Evolutionary conservation across 495 filamentous ascomycete species (phyloP).

Genomic region (Cercophora sp.): DNA sequence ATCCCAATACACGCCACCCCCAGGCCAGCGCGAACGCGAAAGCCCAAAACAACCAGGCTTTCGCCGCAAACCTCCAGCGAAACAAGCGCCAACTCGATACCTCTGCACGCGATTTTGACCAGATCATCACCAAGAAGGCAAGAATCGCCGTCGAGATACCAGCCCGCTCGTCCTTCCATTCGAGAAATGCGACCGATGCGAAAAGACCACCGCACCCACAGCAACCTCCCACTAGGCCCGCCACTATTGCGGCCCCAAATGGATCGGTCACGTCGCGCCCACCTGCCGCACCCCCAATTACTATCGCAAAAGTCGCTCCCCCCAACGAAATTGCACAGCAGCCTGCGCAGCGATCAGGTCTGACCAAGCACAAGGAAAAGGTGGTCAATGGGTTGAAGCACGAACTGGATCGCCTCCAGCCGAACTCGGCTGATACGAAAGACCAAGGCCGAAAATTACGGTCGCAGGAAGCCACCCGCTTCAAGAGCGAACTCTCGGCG

Average conservation of each 20-base stretch:
- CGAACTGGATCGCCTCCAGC: slow-evolving; percentile 46
- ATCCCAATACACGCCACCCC: slow-evolving; percentile 18
- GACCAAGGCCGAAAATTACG: slow-evolving; percentile 51
- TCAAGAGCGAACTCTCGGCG: slow-evolving; percentile 80
- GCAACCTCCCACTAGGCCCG: slow-evolving; percentile 24
- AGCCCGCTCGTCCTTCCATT: slow-evolving; percentile 24
- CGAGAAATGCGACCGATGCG: slow-evolving; percentile 29
- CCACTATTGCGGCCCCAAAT: slow-evolving; percentile 28
- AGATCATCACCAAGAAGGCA: slow-evolving; percentile 17
- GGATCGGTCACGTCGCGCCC: slow-evolving; percentile 18
- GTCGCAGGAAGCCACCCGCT: slow-evolving; percentile 54
- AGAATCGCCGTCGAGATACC: slow-evolving; percentile 42
- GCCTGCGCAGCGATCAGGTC: slow-evolving; percentile 13
- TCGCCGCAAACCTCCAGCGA: slow-evolving; percentile 15
- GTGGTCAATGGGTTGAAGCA: slow-evolving; percentile 51
- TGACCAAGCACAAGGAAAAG: slow-evolving; percentile 45
- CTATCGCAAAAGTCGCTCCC: slow-evolving; percentile 23
- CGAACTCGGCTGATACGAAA: slow-evolving; percentile 37
- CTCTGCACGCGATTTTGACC: slow-evolving; percentile 14
- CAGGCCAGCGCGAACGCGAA: slow-evolving; percentile 16
- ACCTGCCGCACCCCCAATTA: slow-evolving; percentile 15
- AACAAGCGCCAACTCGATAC: slow-evolving; percentile 25
- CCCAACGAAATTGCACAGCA: slow-evolving; percentile 19
- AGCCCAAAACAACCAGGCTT: slow-evolving; percentile 10
- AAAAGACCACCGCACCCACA: slow-evolving; percentile 18